phyloP scores from a whole-genome alignment of 306 rosid species.

The Cyamopsis tetragonoloba region DNA sequence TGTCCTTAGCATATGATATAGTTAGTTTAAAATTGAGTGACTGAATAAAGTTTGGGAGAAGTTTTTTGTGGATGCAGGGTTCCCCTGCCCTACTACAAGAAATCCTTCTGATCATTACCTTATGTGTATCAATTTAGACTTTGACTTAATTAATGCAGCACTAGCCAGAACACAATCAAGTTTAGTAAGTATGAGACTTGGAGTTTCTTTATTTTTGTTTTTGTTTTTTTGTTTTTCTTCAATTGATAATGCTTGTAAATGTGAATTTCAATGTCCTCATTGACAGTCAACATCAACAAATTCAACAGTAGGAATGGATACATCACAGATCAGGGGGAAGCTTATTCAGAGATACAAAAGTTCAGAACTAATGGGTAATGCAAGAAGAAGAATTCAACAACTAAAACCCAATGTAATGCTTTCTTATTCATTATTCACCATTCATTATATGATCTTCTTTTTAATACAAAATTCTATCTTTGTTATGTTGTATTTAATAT shows the following conservation, averaged over 20 bases:
- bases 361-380: conserved; percentile 43
- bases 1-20: no score
- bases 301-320: conserved; percentile 39
- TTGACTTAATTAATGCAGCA: conserved; percentile 42
- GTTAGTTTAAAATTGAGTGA: neutral
- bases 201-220: neutral
- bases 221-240: neutral
- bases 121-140: conserved; percentile 60
- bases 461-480: neutral
- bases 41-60: conserved; percentile 20
- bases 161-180: conserved; percentile 42
- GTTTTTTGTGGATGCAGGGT: conserved; percentile 78
- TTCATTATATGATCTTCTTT: neutral
- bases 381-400: conserved; percentile 48
- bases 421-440: neutral
- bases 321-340: conserved; percentile 52
- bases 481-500: neutral
- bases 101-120: conserved; percentile 82
- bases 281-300: conserved; percentile 44
- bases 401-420: conserved; percentile 48
- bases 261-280: neutral
- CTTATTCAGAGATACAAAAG: conserved; percentile 54
- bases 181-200: conserved; percentile 16
- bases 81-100: conserved; percentile 67
- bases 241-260: conserved; percentile 5